Percentiles rank a stretch among this genome's conserved stretches.
phyloP scores from a whole-genome alignment of 2,329 filamentous ascomycete species.

The Pyricularia pennisetigena region DNA sequence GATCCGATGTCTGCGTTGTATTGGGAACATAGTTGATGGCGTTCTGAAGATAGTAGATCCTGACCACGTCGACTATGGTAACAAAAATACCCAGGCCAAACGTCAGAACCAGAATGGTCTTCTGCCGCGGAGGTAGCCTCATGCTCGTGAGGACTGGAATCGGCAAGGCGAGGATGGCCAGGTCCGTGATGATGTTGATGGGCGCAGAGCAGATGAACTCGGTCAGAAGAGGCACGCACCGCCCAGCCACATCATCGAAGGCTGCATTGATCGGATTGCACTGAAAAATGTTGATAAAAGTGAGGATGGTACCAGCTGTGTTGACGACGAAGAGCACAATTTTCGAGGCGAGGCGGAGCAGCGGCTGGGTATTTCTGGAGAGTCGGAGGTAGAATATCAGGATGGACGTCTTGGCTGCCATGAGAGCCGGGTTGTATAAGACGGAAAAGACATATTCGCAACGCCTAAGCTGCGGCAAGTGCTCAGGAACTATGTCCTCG shows the following conservation, averaged over 20 bases:
- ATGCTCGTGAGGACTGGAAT: constrained; percentile 83
- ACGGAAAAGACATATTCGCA: constrained; percentile 57
- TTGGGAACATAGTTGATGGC: constrained; percentile 40
- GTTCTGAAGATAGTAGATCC: constrained; percentile 81
- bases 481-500: constrained; percentile 39
- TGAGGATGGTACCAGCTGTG: constrained; percentile 65
- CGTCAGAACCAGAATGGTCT: constrained; percentile 75
- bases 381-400: constrained; percentile 82
- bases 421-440: constrained; percentile 71
- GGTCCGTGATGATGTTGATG: constrained; percentile 84
- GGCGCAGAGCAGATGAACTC: constrained; percentile 69
- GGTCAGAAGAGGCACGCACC: constrained; percentile 50
- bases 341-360: constrained; percentile 78
- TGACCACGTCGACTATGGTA: constrained; percentile 75
- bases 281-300: constrained; percentile 68
- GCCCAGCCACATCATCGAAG: constrained; percentile 46
- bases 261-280: constrained; percentile 66
- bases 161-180: constrained; percentile 78
- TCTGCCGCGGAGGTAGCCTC: constrained; percentile 75
- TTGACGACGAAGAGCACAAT: constrained; percentile 70
- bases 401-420: constrained; percentile 90
- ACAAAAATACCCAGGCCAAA: constrained; percentile 85
- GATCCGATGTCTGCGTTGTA: constrained; percentile 24
- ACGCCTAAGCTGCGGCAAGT: constrained; percentile 41
- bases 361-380: constrained; percentile 63